Evolutionary conservation across 164 flowering plant genomes (phyloP), one percentile per base, ranked within the genome.

Genomic region (Annona cherimola): DNA sequence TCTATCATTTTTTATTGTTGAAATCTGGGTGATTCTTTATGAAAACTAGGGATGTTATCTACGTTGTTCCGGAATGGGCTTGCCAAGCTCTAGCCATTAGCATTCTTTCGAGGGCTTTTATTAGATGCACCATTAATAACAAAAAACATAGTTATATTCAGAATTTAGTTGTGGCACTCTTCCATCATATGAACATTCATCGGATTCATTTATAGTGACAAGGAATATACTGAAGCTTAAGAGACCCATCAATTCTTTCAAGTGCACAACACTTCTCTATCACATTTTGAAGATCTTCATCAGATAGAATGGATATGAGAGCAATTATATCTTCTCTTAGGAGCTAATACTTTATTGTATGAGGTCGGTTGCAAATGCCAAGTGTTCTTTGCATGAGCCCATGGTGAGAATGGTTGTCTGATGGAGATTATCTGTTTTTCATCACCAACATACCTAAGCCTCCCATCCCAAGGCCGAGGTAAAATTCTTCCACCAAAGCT

Each of bases 321-420:
- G 98, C 87, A 81, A 91, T 96, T 67, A 93, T 86, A 78, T 93
- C 98, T 80, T 93, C 98, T 11, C 91, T 93, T 3, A 96, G 98
- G 46, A 93, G 93, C 81, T 93, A 94, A 80, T 91, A 93, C 79
- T 86, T 91, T 70, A 93, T 88, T 4, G 79, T 84, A 75, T 89
- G 96, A 39, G 81, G 84, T 57, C 85, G 86, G 55, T 79, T 82
- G 74, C 82, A 89, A 54, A 91, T 80, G 42, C 71, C 86, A 12
- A 71, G 66, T 9, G 93, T 91, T 75, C 87, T 93, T 80, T 73
- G 81, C 76, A 81, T 71, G 45, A 91, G 84, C 19, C 87, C 94
- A 35, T 60, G 75, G 78, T 81, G 88, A 19, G 85, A 75, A 64
- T 84, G 26, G 74, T 71, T 80, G 64, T 79, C 87, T 80, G 3